Base-by-base conservation (phyloP, 495 filamentous ascomycete species). In the Alectoria sarmentosa region DNA sequence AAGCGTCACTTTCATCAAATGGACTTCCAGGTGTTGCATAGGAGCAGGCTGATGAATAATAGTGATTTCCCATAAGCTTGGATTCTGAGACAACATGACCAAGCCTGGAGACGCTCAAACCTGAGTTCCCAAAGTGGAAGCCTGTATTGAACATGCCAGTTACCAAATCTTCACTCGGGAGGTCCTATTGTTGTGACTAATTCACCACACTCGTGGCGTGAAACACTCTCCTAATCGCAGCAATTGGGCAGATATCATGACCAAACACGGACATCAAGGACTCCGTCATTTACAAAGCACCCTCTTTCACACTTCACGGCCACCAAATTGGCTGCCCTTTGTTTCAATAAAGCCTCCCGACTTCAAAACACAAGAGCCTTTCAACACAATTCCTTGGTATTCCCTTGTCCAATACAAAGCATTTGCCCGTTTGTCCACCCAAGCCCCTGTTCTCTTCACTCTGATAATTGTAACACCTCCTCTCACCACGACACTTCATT, bases 31-130 rank as follows among this genome's bases (percentile, higher is more conserved):
- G 32, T n/a, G 4, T 4, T 30, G 26, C 19, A 10, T 52, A 52
- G 23, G 30, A 21, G 23, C 32, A 21, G 6, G 28, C 65, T 67
- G 28, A 67, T 39, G 34, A 32, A 60, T 55, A 19, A 34, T 42
- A 71, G 69, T 66, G 32, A 61, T 71, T 48, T 65, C 63, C 3
- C 66, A 62, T 36, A 71, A 71, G 39, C 60, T 71, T n/a, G 69
- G 69, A 39, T 61, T 71, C n/a, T 71, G 54, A 65, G 46, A 36
- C 39, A 30, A 19, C 28, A 49, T 28, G 2, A 28, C 36, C 13
- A 41, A 6, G 3, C 19, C 3, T 9, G 0, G 23, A 56, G n/a
- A 54, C 23, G 5, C 37, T 56, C 23, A 17, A 38, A 63, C 19
- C 41, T 34, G 28, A 57, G 41, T 15, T 42, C 21, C 23, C 11